Conservation (phyloP, 305 asterid species). For the Ilex paraguariensis region DNA sequence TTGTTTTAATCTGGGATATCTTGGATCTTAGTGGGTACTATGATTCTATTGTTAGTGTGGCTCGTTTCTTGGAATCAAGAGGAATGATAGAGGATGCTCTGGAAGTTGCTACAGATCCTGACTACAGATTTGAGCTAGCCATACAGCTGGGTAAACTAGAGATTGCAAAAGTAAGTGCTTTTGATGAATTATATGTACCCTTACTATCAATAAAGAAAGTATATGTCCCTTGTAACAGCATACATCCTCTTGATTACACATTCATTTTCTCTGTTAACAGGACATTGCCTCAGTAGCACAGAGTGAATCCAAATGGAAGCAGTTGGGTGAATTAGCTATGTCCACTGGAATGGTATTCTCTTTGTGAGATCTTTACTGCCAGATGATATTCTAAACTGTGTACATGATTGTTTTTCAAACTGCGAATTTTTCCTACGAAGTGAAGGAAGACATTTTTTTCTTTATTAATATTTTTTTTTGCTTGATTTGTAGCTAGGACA, state of each 20-base stretch:
- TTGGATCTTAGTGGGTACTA: neutral
- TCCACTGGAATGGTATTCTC: slow-evolving; percentile 83
- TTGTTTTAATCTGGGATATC: too few species aligned
- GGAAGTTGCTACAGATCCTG: slow-evolving; percentile 92
- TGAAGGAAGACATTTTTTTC: neutral
- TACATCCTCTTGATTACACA: neutral
- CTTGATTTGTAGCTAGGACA: neutral
- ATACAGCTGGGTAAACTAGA: slow-evolving; percentile 85
- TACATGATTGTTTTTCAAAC: neutral
- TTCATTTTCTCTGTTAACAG: slow-evolving; percentile 34
- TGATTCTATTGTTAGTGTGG: slow-evolving; percentile 37
- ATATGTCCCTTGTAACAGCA: neutral
- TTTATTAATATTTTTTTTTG: too few species aligned
- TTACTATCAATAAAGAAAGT: neutral
- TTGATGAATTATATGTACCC: slow-evolving; percentile 2
- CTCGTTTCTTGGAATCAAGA: slow-evolving; percentile 96
- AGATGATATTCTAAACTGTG: neutral
- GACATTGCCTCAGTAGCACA: slow-evolving; percentile 78
- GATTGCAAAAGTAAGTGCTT: slow-evolving; percentile 67
- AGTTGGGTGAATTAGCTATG: slow-evolving; percentile 98
- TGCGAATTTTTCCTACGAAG: neutral
- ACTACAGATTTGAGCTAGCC: slow-evolving; percentile 96
- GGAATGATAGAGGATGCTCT: slow-evolving; percentile 94
- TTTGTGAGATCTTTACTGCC: neutral
- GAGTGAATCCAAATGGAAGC: slow-evolving; percentile 96